These are phyloP conservation scores for Diaporthe batatas DNA, from an alignment of 2,329 filamentous ascomycete species.

Conservation along the genomic window DNA sequence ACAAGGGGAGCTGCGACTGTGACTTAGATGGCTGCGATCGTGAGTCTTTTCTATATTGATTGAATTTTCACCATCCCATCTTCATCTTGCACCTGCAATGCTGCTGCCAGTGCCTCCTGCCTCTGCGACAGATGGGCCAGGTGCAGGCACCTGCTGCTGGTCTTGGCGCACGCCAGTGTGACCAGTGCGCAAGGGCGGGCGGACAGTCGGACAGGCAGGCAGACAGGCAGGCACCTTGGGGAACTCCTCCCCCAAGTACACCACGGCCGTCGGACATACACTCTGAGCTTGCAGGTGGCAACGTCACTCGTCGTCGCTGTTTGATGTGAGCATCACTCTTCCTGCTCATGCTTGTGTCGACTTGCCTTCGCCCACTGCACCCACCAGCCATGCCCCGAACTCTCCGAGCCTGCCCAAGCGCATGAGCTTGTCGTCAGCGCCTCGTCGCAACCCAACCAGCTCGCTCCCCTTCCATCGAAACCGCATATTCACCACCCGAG, in stretches of 20 bases:
- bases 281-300: slow-evolving; percentile 13
- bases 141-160: slow-evolving; percentile 6
- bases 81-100: background rate
- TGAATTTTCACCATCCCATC: background rate
- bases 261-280: background rate
- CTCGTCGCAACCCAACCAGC: background rate
- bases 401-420: slow-evolving; percentile 9
- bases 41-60: slow-evolving; percentile 23
- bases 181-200: slow-evolving; percentile 4
- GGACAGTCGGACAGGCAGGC: no score
- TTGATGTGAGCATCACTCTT: background rate
- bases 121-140: background rate
- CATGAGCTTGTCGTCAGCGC: slow-evolving; percentile 28
- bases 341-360: background rate
- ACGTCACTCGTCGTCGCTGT: slow-evolving; percentile 17
- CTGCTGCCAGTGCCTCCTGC: background rate
- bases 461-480: background rate
- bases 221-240: slow-evolving; percentile 22
- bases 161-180: slow-evolving; percentile 22
- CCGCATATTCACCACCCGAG: background rate
- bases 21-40: slow-evolving; percentile 41
- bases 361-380: slow-evolving; percentile 9
- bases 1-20: slow-evolving; percentile 13
- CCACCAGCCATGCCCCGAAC: slow-evolving; percentile 13
- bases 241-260: background rate